A percentile compares a stretch with the other conserved stretches of the same genome.
These are phyloP conservation scores for Oleoguttula mirabilis DNA, from an alignment of 495 filamentous ascomycete genomes.

Conservation along the genomic window DNA sequence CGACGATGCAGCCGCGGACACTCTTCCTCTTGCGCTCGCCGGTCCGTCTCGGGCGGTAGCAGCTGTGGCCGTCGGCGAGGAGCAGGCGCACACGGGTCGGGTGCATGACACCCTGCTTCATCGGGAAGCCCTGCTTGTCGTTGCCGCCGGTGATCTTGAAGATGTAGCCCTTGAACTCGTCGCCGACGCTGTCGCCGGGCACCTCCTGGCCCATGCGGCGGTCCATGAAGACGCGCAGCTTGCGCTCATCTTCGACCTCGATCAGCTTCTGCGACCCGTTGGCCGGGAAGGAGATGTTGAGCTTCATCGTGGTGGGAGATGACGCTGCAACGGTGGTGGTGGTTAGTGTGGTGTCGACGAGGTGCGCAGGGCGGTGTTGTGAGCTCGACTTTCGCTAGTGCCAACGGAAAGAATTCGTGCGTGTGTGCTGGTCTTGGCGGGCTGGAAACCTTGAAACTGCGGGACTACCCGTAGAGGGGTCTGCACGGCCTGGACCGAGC, in stretches of 20 bases:
- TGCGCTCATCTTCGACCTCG: conserved; percentile 97
- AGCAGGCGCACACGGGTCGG: conserved; percentile 95
- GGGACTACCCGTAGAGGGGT: no score
- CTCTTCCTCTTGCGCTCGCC: conserved; percentile 99
- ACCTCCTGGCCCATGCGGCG: conserved; percentile 97
- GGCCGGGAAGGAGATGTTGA: conserved; percentile 96
- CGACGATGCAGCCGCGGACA: conserved; percentile 96
- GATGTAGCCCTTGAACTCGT: conserved; percentile 98
- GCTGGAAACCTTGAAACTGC: no score
- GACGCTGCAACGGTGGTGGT: conserved; percentile 13
- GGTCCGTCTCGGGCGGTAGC: conserved; percentile 93
- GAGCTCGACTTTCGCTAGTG: background rate
- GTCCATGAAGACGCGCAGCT: conserved; percentile 74
- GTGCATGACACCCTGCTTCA: conserved; percentile 99
- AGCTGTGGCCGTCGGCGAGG: conserved; percentile 83
- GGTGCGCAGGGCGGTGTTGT: background rate
- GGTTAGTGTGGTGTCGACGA: background rate
- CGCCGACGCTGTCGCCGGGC: conserved; percentile 79
- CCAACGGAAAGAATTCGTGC: background rate
- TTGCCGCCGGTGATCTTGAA: conserved; percentile 98
- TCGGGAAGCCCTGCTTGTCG: conserved; percentile 99
- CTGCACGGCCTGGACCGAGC: no score
- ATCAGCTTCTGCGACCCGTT: conserved; percentile 99
- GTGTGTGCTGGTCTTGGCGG: background rate
- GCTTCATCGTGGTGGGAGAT: conserved; percentile 53